Conservation (phyloP, 1,139 yeast species). For the Hyphopichia burtonii region DNA sequence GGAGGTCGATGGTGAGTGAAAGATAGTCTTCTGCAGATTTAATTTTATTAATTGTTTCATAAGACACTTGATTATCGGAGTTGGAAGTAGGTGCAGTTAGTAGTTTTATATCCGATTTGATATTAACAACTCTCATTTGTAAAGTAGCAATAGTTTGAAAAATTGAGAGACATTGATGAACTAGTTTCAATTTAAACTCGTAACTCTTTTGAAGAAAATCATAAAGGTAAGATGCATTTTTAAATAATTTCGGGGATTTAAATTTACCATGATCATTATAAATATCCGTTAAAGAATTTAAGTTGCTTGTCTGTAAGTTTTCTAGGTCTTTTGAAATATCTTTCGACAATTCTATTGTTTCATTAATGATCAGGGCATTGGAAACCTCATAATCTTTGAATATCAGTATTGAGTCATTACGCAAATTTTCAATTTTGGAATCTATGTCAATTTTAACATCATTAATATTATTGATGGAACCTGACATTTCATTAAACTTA, state of each 20-base stretch:
- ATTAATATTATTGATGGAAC: conserved; percentile 22
- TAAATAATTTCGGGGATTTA: conserved; percentile 12
- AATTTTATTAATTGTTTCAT: conserved; percentile 26
- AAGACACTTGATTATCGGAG: conserved; percentile 12
- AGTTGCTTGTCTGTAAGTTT: conserved; percentile 1
- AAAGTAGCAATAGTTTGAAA: conserved; percentile 35
- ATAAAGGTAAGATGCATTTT: conserved; percentile 12
- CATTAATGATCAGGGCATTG: not conserved
- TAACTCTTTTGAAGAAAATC: conserved; percentile 15
- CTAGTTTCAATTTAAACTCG: conserved; percentile 26
- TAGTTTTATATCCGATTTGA: conserved; percentile 29
- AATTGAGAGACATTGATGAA: conserved; percentile 21
- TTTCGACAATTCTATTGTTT: not conserved
- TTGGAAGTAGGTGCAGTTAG: conserved; percentile 12
- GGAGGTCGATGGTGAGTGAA: conserved; percentile 67
- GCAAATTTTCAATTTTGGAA: conserved; percentile 27
- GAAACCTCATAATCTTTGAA: conserved; percentile 21
- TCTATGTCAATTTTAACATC: conserved; percentile 30
- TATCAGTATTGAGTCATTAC: conserved; percentile 33
- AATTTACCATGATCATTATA: conserved; percentile 16
- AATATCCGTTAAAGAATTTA: conserved; percentile 9
- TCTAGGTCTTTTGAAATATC: conserved; percentile 2
- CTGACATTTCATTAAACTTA: conserved; percentile 43
- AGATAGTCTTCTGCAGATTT: conserved; percentile 46
- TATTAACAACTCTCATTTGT: conserved; percentile 40